Conservation (phyloP, 345 rosid species). For the Luvunga scandens region DNA sequence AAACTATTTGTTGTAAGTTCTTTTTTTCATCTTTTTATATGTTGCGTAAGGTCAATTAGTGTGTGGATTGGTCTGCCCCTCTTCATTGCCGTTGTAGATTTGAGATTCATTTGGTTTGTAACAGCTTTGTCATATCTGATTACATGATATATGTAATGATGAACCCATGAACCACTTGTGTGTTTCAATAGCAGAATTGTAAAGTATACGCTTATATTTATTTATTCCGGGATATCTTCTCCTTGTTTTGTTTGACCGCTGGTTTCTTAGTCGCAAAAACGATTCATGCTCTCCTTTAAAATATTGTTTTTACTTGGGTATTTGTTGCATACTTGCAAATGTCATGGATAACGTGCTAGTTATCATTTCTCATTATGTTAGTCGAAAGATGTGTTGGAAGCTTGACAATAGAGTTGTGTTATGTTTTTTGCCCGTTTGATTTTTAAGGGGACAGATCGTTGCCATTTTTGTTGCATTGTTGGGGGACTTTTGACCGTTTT, state of each 20-base stretch:
- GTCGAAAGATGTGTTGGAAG: too few relatives aligned
- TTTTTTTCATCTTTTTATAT: not conserved
- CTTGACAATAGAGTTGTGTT: too few relatives aligned
- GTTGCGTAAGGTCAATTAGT: not conserved
- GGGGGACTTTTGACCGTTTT: too few relatives aligned
- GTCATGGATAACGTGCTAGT: not conserved
- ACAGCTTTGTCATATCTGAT: not conserved
- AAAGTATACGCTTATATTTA: not conserved
- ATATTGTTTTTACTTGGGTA: not conserved
- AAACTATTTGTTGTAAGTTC: slow-evolving; percentile 7
- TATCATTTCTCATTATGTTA: too few relatives aligned
- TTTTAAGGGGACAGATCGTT: fast-evolving
- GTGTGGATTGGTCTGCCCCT: slow-evolving; percentile 4
- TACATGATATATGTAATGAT: not conserved
- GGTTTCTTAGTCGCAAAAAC: not conserved
- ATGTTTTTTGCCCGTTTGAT: too few relatives aligned
- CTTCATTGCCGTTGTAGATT: not conserved
- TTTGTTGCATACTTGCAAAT: not conserved
- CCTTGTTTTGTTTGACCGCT: not conserved
- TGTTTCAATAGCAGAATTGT: slow-evolving; percentile 1
- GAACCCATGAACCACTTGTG: not conserved
- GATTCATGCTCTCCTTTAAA: not conserved
- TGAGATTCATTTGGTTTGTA: slow-evolving; percentile 1
- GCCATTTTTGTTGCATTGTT: too few relatives aligned
- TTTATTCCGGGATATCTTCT: not conserved